Base-by-base conservation (phyloP, 2,329 filamentous ascomycete species). In the Trichoderma asperellum region DNA sequence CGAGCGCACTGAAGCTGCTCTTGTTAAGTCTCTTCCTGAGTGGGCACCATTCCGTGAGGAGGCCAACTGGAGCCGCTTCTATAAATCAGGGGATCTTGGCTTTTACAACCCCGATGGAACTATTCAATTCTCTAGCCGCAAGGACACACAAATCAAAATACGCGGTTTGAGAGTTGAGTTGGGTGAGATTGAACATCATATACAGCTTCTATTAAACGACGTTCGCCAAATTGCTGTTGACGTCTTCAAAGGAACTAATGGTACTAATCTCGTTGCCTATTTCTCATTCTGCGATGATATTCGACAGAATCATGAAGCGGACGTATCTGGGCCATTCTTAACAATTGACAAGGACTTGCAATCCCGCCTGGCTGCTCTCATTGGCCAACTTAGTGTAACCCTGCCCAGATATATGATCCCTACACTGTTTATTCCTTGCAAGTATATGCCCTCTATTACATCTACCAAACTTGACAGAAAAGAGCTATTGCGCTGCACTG, bases 361-460 rank as follows among this genome's bases (percentile, higher is more conserved):
- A 34, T 63, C 68, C 5, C 63, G 73, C 40, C 57, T 69, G 0
- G 64, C 68, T 2, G 77, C 74, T 7, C 60, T 70, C 14, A 43
- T 69, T 6, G 70, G 70, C 10, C n/a, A 70, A n/a, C 63, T 72
- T 5, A 63, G 58, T 32, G 34, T 70, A 24, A 21, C 60, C 11
- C 65, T 74, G 8, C 73, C 73, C 8, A 35, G 49, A 10, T 74
- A 74, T 47, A 74, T 74, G 73, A 52, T 74, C 10, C 73, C 73
- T 4, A 69, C 73, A 4, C 27, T 70, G 11, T 74, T 71, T 32
- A 71, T 74, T 35, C 72, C 68, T 37, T 73, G 72, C 65, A 34
- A 29, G 16, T 73, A 71, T 60, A 73, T 74, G 70, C 73, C 72
- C 21, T 65, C 68, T n/a, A 73, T 70, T 21, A 71, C 72, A 11